Percentiles rank a stretch among this genome's conserved stretches.
These are phyloP conservation scores for Taxawa tesnikishii DNA, from an alignment of 2,329 filamentous ascomycete genomes.

Conservation along the genomic window DNA sequence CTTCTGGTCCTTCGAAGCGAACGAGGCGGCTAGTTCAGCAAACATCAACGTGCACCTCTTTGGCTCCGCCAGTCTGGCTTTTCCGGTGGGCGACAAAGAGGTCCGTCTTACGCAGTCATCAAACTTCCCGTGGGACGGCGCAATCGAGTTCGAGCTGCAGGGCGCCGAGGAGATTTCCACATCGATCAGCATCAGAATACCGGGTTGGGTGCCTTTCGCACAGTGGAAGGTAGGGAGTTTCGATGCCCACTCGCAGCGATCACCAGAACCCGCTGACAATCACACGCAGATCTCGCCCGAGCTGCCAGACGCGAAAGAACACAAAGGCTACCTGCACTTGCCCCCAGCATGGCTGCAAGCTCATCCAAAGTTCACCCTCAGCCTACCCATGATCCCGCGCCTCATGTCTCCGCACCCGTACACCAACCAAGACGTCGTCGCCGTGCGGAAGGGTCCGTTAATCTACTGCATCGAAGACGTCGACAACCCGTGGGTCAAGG, in stretches of 20 bases:
- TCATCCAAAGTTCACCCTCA: conserved; percentile 32
- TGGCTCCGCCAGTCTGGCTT: conserved; percentile 32
- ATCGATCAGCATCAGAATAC: conserved; percentile 40
- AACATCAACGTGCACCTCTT: conserved; percentile 47
- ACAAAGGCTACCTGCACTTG: conserved; percentile 40
- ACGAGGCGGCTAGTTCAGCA: conserved; percentile 11
- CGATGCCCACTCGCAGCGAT: background rate
- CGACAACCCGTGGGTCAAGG: conserved; percentile 43
- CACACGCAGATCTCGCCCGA: conserved; percentile 23
- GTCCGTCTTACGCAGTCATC: conserved; percentile 37
- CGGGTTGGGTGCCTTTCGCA: conserved; percentile 40
- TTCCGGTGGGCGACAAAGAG: conserved; percentile 21
- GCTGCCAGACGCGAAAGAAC: conserved; percentile 17
- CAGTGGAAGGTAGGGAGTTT: conserved; percentile 15
- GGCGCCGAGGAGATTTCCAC: conserved; percentile 19
- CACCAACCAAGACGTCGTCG: conserved; percentile 42
- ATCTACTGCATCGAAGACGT: conserved; percentile 50
- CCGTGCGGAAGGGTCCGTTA: conserved; percentile 44
- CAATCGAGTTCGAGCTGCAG: conserved; percentile 33
- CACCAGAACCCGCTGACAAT: background rate
- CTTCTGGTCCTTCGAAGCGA: conserved; percentile 34
- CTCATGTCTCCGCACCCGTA: conserved; percentile 43
- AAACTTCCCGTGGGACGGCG: conserved; percentile 47
- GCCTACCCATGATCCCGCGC: conserved; percentile 34
- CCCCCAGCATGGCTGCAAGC: conserved; percentile 25